Evolutionary conservation across 345 rosid genomes (phyloP).

Genomic region (Noccaea bulbosa): DNA sequence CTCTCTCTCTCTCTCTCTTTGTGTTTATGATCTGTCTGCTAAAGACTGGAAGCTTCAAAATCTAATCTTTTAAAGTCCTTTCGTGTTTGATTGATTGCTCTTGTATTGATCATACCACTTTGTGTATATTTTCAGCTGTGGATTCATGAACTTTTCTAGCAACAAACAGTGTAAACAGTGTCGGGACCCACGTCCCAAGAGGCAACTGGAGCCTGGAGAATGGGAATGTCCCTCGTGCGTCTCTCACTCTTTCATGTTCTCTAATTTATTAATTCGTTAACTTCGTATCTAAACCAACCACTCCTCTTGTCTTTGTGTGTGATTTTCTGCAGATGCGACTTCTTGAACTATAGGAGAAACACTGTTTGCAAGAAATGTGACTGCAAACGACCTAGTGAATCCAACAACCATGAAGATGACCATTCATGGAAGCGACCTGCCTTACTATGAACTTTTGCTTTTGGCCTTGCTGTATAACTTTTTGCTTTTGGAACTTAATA

Average conservation of each 20-base stretch:
- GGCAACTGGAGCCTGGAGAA: slow-evolving; percentile 73
- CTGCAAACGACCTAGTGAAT: slow-evolving; percentile 46
- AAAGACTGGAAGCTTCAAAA: slow-evolving; percentile 3
- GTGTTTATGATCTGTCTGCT: neutral
- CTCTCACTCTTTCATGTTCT: slow-evolving; percentile 36
- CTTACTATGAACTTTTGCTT: slow-evolving; percentile 24
- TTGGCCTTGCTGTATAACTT: slow-evolving; percentile 28
- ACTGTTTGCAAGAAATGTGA: slow-evolving; percentile 63
- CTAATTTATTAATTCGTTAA: neutral
- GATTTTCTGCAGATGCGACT: slow-evolving; percentile 66
- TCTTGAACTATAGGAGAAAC: slow-evolving; percentile 72
- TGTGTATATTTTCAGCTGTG: slow-evolving; percentile 60
- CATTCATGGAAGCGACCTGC: slow-evolving; percentile 45
- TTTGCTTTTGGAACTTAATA: slow-evolving; percentile 2
- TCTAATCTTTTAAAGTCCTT: neutral
- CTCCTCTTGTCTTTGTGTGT: slow-evolving; percentile 4
- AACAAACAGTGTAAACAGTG: slow-evolving; percentile 75
- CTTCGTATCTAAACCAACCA: neutral
- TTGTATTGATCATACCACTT: slow-evolving; percentile 8
- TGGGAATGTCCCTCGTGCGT: slow-evolving; percentile 95
- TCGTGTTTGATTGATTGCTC: slow-evolving; percentile 12
- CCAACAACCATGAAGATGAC: slow-evolving; percentile 36
- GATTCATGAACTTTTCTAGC: slow-evolving; percentile 91
- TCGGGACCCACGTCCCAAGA: slow-evolving; percentile 58
- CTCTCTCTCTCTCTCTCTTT: neutral